Percentiles rank a stretch among this genome's conserved stretches.
Conservation (phyloP, 202 grass and related monocot genomes). For the Bolboschoenoplectus hybrid region DNA sequence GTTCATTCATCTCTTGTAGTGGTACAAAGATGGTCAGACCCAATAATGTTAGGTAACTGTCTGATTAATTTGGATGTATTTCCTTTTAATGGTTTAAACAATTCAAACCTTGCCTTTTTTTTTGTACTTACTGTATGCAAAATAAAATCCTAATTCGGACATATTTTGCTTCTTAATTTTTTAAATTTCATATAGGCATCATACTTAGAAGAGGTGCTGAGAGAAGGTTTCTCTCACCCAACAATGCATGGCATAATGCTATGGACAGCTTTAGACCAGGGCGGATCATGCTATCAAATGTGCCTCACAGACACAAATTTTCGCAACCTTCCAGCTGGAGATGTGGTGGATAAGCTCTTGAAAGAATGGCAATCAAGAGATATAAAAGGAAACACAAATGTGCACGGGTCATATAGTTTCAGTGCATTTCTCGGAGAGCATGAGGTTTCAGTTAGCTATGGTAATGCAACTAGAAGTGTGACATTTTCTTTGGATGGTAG, state of each 20-base stretch:
- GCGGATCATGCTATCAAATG: slow-evolving; percentile 86
- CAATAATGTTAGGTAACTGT: not conserved
- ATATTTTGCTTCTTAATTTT: slow-evolving; percentile 2
- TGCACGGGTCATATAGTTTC: slow-evolving; percentile 65
- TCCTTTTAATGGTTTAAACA: slow-evolving; percentile 8
- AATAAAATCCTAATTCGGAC: not conserved
- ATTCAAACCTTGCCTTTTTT: not conserved
- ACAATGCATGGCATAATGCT: slow-evolving; percentile 76
- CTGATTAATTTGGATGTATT: not conserved
- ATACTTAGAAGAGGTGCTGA: slow-evolving; percentile 86
- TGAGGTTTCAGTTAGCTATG: slow-evolving; percentile 55
- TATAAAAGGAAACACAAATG: slow-evolving; percentile 52
- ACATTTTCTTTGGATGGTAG: slow-evolving; percentile 67
- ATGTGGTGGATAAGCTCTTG: slow-evolving; percentile 71
- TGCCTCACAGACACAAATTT: slow-evolving; percentile 85
- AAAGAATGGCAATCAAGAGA: slow-evolving; percentile 81
- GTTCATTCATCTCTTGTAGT: not conserved
- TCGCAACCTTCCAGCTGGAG: slow-evolving; percentile 65
- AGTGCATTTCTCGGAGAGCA: slow-evolving; percentile 76
- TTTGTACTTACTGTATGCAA: not conserved
- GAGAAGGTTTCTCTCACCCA: slow-evolving; percentile 89
- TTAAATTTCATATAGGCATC: slow-evolving; percentile 47
- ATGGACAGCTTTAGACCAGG: slow-evolving; percentile 73
- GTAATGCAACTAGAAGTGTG: slow-evolving; percentile 51
- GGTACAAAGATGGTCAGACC: not conserved